phyloP scores from a whole-genome alignment of 2,329 filamentous ascomycete genomes.

The Colletotrichum sojae region DNA sequence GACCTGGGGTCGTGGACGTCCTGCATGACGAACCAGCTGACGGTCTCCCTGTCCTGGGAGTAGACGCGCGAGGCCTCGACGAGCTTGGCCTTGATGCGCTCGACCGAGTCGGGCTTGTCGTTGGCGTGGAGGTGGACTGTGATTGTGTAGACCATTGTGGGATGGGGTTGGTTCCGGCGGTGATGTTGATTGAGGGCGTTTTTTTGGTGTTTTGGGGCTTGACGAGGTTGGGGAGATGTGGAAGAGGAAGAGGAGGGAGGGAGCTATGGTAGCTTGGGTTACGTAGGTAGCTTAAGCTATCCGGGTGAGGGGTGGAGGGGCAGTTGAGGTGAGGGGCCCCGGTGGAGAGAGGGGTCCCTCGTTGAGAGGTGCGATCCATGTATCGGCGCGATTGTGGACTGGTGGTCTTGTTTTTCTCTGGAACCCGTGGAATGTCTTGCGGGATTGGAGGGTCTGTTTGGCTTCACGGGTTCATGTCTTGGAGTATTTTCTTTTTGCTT shows the following conservation, averaged over 20 bases:
- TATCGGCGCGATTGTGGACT: no score
- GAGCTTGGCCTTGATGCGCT: conserved; percentile 79
- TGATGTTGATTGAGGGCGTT: neutral
- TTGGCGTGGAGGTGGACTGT: conserved; percentile 80
- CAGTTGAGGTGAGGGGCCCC: no score
- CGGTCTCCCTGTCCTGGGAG: conserved; percentile 78
- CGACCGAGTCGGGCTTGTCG: conserved; percentile 72
- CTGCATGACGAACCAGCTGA: conserved; percentile 85
- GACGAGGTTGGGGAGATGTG: neutral
- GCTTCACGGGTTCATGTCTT: no score
- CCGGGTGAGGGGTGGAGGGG: no score
- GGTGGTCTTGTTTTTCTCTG: no score
- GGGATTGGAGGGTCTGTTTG: no score
- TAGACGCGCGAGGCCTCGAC: conserved; percentile 82
- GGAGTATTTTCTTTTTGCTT: no score
- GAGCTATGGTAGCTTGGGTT: neutral
- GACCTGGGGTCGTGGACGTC: conserved; percentile 76
- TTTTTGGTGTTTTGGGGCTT: neutral
- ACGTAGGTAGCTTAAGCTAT: no score
- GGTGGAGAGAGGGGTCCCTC: no score
- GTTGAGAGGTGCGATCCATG: no score
- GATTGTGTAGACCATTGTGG: conserved; percentile 76
- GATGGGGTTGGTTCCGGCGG: neutral
- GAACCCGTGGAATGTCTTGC: no score
- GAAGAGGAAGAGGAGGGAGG: no score